phyloP scores from a whole-genome alignment of 73 alveolate species.

The Paramecium sexaurelia region DNA sequence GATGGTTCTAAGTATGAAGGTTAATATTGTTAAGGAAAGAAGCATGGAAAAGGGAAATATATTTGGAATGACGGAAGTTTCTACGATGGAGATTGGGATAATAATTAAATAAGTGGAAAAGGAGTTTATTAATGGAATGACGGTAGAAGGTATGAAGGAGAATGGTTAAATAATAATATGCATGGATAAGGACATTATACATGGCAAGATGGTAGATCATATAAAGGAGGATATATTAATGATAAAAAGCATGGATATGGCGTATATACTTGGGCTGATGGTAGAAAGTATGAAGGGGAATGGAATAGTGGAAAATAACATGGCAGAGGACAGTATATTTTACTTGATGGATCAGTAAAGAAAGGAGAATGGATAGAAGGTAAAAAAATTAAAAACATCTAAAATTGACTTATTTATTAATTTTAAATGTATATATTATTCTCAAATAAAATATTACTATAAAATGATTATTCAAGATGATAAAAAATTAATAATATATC shows the following conservation, averaged over 20 bases:
- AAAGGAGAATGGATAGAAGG: constrained; percentile 62
- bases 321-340: constrained; percentile 57
- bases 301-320: constrained; percentile 47
- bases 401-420: constrained; percentile 11
- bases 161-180: constrained; percentile 67
- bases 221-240: constrained; percentile 68
- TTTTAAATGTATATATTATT: not conserved
- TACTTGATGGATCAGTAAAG: constrained; percentile 51
- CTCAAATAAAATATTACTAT: too few species aligned
- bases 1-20: constrained; percentile 80
- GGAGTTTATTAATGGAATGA: constrained; percentile 87
- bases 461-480: too few species aligned
- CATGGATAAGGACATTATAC: constrained; percentile 64
- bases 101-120: constrained; percentile 69
- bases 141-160: constrained; percentile 74
- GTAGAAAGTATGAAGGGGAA: constrained; percentile 74
- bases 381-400: constrained; percentile 20
- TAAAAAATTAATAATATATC: too few species aligned
- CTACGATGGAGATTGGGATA: constrained; percentile 75
- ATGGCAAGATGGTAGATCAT: constrained; percentile 70
- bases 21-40: constrained; percentile 72
- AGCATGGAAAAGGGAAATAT: constrained; percentile 78
- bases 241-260: constrained; percentile 79
- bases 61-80: constrained; percentile 74
- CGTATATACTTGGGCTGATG: constrained; percentile 81